phyloP scores from a whole-genome alignment of 2,329 filamentous ascomycete species.

The Xylariaceae sp. region DNA sequence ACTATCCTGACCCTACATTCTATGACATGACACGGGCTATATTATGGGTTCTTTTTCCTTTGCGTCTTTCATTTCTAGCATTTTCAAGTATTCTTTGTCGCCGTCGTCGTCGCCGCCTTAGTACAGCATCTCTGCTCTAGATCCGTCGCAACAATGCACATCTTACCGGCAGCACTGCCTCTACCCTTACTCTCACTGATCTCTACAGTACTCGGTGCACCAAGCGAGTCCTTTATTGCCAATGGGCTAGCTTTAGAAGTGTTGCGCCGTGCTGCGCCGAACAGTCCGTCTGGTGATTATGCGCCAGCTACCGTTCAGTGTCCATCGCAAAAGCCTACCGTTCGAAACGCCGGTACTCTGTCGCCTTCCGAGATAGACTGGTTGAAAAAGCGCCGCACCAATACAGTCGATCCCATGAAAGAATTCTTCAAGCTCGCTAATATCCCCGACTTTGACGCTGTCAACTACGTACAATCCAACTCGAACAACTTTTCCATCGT shows the following conservation, averaged over 20 bases:
- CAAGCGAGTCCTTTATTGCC: constrained; percentile 23
- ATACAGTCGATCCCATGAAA: constrained; percentile 77
- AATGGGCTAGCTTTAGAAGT: constrained; percentile 24
- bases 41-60: no score
- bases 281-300: constrained; percentile 65
- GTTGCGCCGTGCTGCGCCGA: constrained; percentile 48
- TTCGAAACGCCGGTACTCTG: constrained; percentile 68
- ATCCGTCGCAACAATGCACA: constrained; percentile 32
- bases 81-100: no score
- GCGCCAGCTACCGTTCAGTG: constrained; percentile 72
- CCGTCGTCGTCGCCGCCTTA: neutral
- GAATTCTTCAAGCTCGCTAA: constrained; percentile 74
- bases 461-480: constrained; percentile 69
- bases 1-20: no score
- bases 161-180: constrained; percentile 28
- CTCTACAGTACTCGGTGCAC: constrained; percentile 36
- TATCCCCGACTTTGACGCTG: constrained; percentile 70
- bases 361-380: constrained; percentile 76
- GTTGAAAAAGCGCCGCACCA: constrained; percentile 73
- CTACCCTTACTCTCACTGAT: constrained; percentile 36
- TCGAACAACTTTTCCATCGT: constrained; percentile 67
- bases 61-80: no score
- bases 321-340: constrained; percentile 70
- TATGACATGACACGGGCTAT: no score
- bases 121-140: neutral